A percentile compares a stretch with the other conserved stretches of the same genome.
phyloP scores from a whole-genome alignment of 2,329 filamentous ascomycete species.

The Claviceps sp. region DNA sequence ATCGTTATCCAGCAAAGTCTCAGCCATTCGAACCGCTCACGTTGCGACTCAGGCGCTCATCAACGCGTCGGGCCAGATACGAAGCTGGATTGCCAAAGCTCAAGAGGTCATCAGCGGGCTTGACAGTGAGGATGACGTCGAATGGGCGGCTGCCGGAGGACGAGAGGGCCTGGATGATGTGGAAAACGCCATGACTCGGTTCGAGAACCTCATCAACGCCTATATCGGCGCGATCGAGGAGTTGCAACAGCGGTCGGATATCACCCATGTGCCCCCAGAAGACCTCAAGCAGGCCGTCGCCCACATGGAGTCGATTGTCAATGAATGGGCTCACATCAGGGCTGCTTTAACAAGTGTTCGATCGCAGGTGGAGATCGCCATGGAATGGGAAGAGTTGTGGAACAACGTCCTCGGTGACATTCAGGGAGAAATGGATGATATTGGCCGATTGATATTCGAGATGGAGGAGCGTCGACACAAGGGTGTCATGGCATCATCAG shows the following conservation, averaged over 20 bases:
- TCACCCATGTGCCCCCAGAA: conserved; percentile 53
- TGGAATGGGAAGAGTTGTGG: conserved; percentile 99
- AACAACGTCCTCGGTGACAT: conserved; percentile 88
- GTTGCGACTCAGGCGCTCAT: conserved; percentile 73
- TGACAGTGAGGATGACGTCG: conserved; percentile 91
- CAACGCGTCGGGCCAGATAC: conserved; percentile 82
- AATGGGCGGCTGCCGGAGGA: conserved; percentile 87
- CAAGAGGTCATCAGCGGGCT: conserved; percentile 78
- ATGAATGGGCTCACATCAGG: conserved; percentile 75
- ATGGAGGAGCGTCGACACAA: conserved; percentile 94
- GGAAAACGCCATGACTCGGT: conserved; percentile 63
- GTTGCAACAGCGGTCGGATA: conserved; percentile 67
- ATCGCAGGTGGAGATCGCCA: conserved; percentile 84
- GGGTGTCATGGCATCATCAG: conserved; percentile 50
- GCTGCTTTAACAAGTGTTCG: conserved; percentile 66
- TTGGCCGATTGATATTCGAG: conserved; percentile 77
- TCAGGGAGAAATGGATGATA: conserved; percentile 68
- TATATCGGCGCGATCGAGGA: conserved; percentile 93
- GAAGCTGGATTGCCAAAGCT: conserved; percentile 86
- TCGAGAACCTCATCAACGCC: conserved; percentile 80
- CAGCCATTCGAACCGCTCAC: conserved; percentile 71
- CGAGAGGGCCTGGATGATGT: conserved; percentile 65
- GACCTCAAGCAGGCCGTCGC: conserved; percentile 64
- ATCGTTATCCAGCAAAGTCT: conserved; percentile 69
- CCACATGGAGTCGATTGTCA: conserved; percentile 80